phyloP scores from a whole-genome alignment of 371 early-diverging fungal species.

The Parasitella parasitica region DNA sequence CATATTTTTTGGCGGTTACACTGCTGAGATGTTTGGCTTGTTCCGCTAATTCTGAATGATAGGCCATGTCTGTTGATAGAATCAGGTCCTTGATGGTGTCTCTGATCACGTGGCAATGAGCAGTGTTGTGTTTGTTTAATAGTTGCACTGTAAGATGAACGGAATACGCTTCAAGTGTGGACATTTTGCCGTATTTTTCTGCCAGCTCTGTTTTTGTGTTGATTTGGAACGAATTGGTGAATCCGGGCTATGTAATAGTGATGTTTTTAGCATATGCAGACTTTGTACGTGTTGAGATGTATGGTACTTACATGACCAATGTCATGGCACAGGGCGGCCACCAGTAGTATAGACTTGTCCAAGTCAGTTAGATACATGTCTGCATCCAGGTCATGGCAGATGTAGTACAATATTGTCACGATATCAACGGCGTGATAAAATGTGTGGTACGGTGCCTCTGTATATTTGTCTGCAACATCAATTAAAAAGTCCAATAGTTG shows the following conservation, averaged over 20 bases:
- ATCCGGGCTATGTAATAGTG: slow-evolving; percentile 78
- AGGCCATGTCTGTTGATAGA: slow-evolving; percentile 80
- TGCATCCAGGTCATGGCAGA: slow-evolving; percentile 65
- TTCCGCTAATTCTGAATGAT: slow-evolving; percentile 70
- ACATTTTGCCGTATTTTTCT: slow-evolving; percentile 57
- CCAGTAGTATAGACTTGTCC: slow-evolving; percentile 73
- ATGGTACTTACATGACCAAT: slow-evolving; percentile 80
- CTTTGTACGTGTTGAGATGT: neutral
- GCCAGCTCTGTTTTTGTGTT: slow-evolving; percentile 73
- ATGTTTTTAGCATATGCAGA: no score
- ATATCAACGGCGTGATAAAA: slow-evolving; percentile 92
- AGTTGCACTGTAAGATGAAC: slow-evolving; percentile 63
- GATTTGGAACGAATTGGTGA: slow-evolving; percentile 80
- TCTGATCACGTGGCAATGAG: slow-evolving; percentile 3
- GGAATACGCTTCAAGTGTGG: slow-evolving; percentile 81
- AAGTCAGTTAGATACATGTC: slow-evolving; percentile 57
- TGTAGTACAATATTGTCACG: slow-evolving; percentile 73
- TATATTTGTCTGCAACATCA: slow-evolving; percentile 75
- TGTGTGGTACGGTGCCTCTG: slow-evolving; percentile 80
- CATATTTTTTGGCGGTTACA: neutral
- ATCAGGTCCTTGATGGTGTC: slow-evolving; percentile 58
- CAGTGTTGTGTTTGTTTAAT: slow-evolving; percentile 58
- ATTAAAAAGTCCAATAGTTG: slow-evolving; percentile 77
- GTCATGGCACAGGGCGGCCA: slow-evolving; percentile 90
- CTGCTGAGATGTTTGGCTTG: slow-evolving; percentile 16